Evolutionary conservation across 768 basidiomycete genomes (phyloP).

Genomic region (Macrolepiota fuliginosa): DNA sequence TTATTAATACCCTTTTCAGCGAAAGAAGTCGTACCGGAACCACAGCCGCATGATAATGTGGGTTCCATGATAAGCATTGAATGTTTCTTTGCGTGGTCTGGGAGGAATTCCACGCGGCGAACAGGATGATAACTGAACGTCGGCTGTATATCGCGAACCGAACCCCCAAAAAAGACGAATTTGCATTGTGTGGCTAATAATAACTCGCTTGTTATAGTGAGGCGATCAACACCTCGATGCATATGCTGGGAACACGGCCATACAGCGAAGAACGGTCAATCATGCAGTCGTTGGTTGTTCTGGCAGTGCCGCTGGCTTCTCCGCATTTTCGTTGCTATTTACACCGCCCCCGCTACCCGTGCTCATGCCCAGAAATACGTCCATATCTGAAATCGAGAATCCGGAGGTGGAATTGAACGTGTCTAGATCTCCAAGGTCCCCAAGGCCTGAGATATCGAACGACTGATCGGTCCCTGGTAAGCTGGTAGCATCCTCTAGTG

Average conservation of each 20-base stretch:
- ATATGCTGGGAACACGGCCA: too few species aligned
- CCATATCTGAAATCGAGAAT: conserved; percentile 32
- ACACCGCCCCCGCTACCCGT: conserved; percentile 17
- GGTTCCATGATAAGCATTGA: neutral
- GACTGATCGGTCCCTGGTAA: conserved; percentile 3
- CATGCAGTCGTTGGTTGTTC: neutral
- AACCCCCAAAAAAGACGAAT: neutral
- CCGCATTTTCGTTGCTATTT: conserved; percentile 1
- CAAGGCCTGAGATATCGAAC: conserved; percentile 8
- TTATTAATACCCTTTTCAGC: neutral
- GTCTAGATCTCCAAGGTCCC: conserved; percentile 8
- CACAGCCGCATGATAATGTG: neutral
- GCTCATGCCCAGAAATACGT: conserved; percentile 48
- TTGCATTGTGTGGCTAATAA: neutral
- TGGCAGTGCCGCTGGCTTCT: neutral
- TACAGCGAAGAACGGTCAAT: neutral
- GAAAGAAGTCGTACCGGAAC: neutral
- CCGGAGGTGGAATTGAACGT: conserved; percentile 1
- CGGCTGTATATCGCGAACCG: too few species aligned
- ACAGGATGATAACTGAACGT: neutral
- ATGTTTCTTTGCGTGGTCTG: neutral
- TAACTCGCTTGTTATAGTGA: neutral
- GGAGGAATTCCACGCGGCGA: neutral
- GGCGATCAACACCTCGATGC: neutral
- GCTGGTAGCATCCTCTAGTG: neutral